These are phyloP conservation scores for Cupressus sempervirens DNA, from an alignment of 75 land plant species.

Conservation along the genomic window DNA sequence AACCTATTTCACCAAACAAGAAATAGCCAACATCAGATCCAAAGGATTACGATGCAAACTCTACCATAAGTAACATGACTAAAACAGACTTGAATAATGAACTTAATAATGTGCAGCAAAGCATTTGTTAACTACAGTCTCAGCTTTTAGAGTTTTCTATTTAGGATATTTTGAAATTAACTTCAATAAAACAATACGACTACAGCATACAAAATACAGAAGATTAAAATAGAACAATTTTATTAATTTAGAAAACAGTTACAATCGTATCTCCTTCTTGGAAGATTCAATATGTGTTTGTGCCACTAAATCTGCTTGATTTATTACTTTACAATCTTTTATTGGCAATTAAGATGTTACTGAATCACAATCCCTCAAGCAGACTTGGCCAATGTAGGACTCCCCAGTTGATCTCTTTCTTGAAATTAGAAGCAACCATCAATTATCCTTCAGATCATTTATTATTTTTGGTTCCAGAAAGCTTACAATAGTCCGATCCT, in stretches of 20 bases:
- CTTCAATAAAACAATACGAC: neutral
- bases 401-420: neutral
- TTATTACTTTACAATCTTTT: neutral
- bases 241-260: neutral
- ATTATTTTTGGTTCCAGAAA: neutral
- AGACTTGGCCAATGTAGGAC: neutral
- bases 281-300: neutral
- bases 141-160: neutral
- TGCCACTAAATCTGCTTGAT: neutral
- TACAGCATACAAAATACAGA: neutral
- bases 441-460: neutral
- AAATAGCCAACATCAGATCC: neutral
- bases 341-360: neutral
- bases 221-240: neutral
- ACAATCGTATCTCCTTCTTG: neutral
- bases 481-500: neutral
- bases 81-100: neutral
- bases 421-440: neutral
- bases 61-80: neutral
- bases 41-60: neutral
- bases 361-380: neutral
- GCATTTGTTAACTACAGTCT: neutral
- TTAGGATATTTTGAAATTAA: neutral
- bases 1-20: constrained; percentile 24
- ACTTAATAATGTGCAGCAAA: neutral